Conservation (phyloP, 345 rosid genomes). For the Euphorbia lathyris region DNA sequence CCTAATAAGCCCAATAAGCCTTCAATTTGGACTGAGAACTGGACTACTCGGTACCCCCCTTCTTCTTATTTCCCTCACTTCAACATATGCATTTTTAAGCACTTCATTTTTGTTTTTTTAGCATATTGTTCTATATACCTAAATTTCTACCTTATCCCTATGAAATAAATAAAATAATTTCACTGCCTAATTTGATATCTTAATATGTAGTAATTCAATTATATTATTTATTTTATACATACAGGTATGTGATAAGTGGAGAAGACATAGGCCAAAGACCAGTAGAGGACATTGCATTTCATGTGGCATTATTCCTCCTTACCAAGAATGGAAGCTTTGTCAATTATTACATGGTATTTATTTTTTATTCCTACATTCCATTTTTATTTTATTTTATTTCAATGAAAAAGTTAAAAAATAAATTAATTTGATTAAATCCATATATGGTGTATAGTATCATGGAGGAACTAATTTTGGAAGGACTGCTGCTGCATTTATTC, state of each 20-base stretch:
- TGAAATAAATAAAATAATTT: too few species aligned
- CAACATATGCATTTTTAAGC: too few species aligned
- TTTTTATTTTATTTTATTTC: not conserved
- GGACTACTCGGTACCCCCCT: conserved; percentile 71
- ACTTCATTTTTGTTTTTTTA: too few species aligned
- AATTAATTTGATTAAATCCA: not conserved
- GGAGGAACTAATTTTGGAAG: conserved; percentile 92
- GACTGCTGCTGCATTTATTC: conserved; percentile 50
- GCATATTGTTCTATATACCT: too few species aligned
- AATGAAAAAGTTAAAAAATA: not conserved
- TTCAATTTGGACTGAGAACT: conserved; percentile 83
- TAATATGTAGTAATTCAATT: too few species aligned
- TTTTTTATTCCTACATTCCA: not conserved
- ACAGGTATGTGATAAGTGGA: conserved; percentile 61
- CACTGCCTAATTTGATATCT: too few species aligned
- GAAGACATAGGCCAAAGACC: conserved; percentile 44
- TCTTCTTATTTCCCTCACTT: too few species aligned
- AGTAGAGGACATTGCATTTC: conserved; percentile 75
- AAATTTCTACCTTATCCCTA: too few species aligned
- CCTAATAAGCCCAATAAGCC: conserved; percentile 86
- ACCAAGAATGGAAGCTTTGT: conserved; percentile 78
- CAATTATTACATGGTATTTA: conserved; percentile 82
- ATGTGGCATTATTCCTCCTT: conserved; percentile 57
- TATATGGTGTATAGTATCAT: conserved; percentile 48
- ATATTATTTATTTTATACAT: not conserved